Evolutionary conservation across 2,329 filamentous ascomycete genomes (phyloP).

Genomic region (Exophiala dermatitidis): DNA sequence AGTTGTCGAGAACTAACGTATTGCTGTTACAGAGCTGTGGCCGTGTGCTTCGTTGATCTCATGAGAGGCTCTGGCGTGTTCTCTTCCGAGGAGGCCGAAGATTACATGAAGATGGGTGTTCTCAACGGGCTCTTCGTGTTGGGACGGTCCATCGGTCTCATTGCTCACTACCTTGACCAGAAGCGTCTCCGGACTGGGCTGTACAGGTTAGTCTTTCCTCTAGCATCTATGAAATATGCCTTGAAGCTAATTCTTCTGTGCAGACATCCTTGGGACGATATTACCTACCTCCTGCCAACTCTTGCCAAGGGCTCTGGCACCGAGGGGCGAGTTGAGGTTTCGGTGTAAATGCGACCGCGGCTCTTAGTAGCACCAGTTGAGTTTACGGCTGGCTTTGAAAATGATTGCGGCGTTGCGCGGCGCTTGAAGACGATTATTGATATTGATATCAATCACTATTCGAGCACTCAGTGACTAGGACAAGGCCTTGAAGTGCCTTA

Average conservation of each 20-base stretch:
- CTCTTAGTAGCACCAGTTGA: not conserved
- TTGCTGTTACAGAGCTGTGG: not conserved
- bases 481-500: too few relatives aligned
- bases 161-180: conserved; percentile 99
- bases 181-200: conserved; percentile 55
- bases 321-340: conserved; percentile 85
- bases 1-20: not conserved
- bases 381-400: not conserved
- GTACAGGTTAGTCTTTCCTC: not conserved
- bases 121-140: conserved; percentile 99
- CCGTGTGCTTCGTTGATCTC: conserved; percentile 94
- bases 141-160: conserved; percentile 93
- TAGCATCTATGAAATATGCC: not conserved
- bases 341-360: conserved; percentile 3
- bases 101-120: conserved; percentile 98
- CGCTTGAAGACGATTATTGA: not conserved
- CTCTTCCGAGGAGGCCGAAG: conserved; percentile 90
- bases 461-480: too few relatives aligned
- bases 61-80: conserved; percentile 97
- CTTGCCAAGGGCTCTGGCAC: conserved; percentile 64
- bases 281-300: conserved; percentile 86
- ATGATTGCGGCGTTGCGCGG: not conserved
- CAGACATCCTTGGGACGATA: conserved; percentile 98
- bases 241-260: conserved; percentile 52
- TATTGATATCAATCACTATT: too few relatives aligned